Evolutionary conservation across 2,329 filamentous ascomycete genomes (phyloP).

Genomic region (Pestalotiopsis sp.): DNA sequence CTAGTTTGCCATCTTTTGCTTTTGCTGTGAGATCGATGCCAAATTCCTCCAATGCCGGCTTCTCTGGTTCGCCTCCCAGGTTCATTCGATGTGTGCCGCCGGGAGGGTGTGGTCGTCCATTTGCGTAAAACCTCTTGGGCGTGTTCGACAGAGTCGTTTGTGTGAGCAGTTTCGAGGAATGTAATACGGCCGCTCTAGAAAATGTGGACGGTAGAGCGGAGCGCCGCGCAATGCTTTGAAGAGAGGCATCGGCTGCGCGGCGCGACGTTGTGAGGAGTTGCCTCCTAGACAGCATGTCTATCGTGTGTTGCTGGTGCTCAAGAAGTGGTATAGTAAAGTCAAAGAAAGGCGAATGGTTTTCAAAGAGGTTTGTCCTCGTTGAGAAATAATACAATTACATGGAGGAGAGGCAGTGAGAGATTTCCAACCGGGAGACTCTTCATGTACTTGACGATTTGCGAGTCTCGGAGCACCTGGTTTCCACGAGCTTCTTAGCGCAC

Average conservation of each 20-base stretch:
- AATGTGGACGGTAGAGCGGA: slow-evolving; percentile 21
- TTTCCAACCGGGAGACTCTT: background rate
- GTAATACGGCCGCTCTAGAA: slow-evolving; percentile 26
- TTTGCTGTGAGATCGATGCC: slow-evolving; percentile 86
- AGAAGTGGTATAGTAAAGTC: background rate
- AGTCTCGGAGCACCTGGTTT: background rate
- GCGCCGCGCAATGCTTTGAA: slow-evolving; percentile 25
- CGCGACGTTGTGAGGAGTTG: slow-evolving; percentile 38
- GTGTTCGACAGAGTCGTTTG: slow-evolving; percentile 22
- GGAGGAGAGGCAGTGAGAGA: background rate
- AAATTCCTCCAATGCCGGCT: slow-evolving; percentile 87
- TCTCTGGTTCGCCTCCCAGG: slow-evolving; percentile 73
- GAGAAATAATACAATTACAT: background rate
- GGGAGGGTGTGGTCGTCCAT: slow-evolving; percentile 80
- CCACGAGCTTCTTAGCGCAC: slow-evolving; percentile 6
- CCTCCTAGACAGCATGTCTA: slow-evolving; percentile 41
- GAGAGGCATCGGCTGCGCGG: slow-evolving; percentile 32
- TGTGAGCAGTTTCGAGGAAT: slow-evolving; percentile 18
- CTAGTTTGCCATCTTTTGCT: slow-evolving; percentile 86
- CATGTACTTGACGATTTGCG: background rate
- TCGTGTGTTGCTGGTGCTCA: background rate
- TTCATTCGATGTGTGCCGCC: slow-evolving; percentile 96
- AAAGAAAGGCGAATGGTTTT: background rate
- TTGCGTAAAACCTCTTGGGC: slow-evolving; percentile 59
- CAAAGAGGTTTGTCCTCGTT: slow-evolving; percentile 4